A percentile compares a stretch with the other conserved stretches of the same genome.
phyloP scores from a whole-genome alignment of 768 basidiomycete genomes.

The Serendipita vermifera region DNA sequence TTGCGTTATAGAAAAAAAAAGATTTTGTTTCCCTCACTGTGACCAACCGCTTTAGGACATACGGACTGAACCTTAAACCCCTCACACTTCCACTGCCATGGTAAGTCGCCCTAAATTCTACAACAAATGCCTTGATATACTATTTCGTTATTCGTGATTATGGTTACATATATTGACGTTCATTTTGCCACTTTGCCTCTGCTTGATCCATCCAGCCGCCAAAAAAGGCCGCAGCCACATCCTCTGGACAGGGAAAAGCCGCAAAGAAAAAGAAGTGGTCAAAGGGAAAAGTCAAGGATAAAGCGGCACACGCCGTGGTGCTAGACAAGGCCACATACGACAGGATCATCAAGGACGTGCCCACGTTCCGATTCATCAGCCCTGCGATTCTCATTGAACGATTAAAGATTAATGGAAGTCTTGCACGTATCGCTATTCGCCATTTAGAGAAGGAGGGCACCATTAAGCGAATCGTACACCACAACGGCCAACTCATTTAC shows the following conservation, averaged over 20 bases:
- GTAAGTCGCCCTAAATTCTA: too few species aligned
- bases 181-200: background rate
- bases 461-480: slow-evolving; percentile 95
- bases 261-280: slow-evolving; percentile 99
- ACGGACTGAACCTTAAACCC: too few species aligned
- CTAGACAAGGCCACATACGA: slow-evolving; percentile 89
- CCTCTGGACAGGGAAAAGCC: slow-evolving; percentile 59
- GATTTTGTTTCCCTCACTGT: too few species aligned
- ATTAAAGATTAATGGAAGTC: slow-evolving; percentile 88
- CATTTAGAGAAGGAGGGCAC: slow-evolving; percentile 87
- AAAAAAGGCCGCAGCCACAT: slow-evolving; percentile 39
- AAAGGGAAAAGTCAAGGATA: slow-evolving; percentile 99
- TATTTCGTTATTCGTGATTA: too few species aligned
- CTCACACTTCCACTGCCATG: too few species aligned
- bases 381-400: slow-evolving; percentile 97
- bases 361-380: slow-evolving; percentile 97
- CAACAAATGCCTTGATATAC: too few species aligned
- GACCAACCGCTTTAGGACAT: too few species aligned
- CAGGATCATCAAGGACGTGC: slow-evolving; percentile 95
- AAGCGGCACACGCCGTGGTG: slow-evolving; percentile 91
- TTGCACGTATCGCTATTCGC: slow-evolving; percentile 82
- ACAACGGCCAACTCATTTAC: slow-evolving; percentile 89
- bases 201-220: background rate
- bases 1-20: too few species aligned
- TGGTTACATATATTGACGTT: background rate